Evolutionary conservation across 2,329 filamentous ascomycete species (phyloP).

Genomic region (Hymenoscyphus infarciens): DNA sequence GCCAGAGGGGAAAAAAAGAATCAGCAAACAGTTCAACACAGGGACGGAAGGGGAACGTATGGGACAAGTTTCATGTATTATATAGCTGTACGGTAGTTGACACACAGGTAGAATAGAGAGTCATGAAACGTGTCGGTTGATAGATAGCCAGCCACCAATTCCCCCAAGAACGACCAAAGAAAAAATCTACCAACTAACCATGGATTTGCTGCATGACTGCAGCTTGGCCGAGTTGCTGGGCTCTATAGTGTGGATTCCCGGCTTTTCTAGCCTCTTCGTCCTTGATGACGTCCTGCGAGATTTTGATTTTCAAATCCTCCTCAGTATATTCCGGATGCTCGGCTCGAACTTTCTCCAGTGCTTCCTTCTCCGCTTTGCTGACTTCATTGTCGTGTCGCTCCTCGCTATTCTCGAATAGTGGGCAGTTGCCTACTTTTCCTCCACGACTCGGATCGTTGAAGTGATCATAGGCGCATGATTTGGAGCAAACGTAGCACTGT

Average conservation of each 20-base stretch:
- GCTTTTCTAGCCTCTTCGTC: constrained; percentile 38
- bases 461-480: constrained; percentile 63
- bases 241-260: constrained; percentile 9
- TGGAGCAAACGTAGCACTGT: constrained; percentile 70
- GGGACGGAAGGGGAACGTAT: too few relatives aligned
- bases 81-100: too few relatives aligned
- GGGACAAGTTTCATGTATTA: too few relatives aligned
- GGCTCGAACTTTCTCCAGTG: constrained; percentile 50
- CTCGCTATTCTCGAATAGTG: constrained; percentile 61
- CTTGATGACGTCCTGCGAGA: constrained; percentile 51
- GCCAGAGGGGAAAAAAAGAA: too few relatives aligned
- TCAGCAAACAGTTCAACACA: too few relatives aligned
- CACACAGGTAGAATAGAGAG: too few relatives aligned
- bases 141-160: too few relatives aligned
- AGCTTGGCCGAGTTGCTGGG: not conserved
- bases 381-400: constrained; percentile 62
- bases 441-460: constrained; percentile 55
- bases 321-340: constrained; percentile 60
- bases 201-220: not conserved
- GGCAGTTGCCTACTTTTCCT: constrained; percentile 55
- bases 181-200: constrained; percentile 14
- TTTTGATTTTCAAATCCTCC: constrained; percentile 54
- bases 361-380: constrained; percentile 54
- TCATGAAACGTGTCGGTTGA: too few relatives aligned
- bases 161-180: not conserved